Base-by-base conservation (phyloP, 225 moss, liverwort and hornwort species). In the Lunularia cruciata region DNA sequence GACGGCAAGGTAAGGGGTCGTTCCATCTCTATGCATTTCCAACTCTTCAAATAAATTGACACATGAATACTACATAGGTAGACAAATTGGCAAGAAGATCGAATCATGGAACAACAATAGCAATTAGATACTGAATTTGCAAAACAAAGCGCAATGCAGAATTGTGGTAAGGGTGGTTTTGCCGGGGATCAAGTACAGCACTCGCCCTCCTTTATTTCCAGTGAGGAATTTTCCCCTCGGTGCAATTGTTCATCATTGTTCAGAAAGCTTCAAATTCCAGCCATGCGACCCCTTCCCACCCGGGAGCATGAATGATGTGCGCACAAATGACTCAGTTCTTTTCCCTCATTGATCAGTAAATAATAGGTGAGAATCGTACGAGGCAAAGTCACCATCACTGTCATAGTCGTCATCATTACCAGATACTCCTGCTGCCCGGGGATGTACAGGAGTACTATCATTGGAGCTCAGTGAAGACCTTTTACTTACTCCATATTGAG, bases 351-450 rank as follows among this genome's bases (percentile, higher is more conserved):
- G 54, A 81, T 66, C 72, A 69, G 40, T 38, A 35, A 64, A 78
- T 47, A 28, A 47, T 74, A 74, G 79, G 67, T 73, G 49, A 77
- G 75, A 76, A 60, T 83, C 88, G 83, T 91, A 91, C 91, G 84
- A 86, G 85, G 85, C 80, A 65, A 80, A 84, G 77, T 89, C 83
- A 26, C 71, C 88, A 75, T 89, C 85, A 76, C 83, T 89, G 83
- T 87, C 89, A 71, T 87, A 81, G 82, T 89, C 91, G 73, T 85
- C 91, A 75, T 72, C 79, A 87, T 85, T 87, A 84, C 85, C 81
- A 68, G 80, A 84, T 57, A 77, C 87, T 72, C 77, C 77, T 77
- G 87, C 79, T 68, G 85, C 82, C 73, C 84, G 75, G 55, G 83
- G 80, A 70, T 79, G 83, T 59, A 89, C 76, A 57, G 89, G 84